phyloP scores from a whole-genome alignment of 768 basidiomycete genomes.

The Suillus ampliporus region DNA sequence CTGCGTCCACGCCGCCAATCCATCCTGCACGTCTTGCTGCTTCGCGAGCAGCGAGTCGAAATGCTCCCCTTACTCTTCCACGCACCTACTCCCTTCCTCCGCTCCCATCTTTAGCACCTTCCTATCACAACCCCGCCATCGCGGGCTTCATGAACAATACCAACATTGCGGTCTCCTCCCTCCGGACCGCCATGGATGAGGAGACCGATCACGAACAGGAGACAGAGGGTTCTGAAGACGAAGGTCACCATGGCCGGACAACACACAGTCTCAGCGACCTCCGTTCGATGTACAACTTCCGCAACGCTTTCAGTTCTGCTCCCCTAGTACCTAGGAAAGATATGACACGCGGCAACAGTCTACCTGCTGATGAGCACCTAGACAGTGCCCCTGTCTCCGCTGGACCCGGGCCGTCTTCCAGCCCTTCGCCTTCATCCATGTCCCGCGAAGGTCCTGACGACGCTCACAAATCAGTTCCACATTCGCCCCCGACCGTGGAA shows the following conservation, averaged over 20 bases:
- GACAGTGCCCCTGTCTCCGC: conserved; percentile 6
- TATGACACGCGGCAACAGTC: conserved; percentile 1
- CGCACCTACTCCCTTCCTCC: conserved; percentile 41
- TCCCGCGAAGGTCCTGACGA: conserved; percentile 1
- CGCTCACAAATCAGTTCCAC: not conserved
- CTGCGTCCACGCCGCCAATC: conserved; percentile 41
- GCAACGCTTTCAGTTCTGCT: conserved; percentile 6
- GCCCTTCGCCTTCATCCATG: conserved; percentile 6
- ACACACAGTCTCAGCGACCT: conserved; percentile 21
- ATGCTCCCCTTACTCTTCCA: conserved; percentile 35
- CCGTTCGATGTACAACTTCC: conserved; percentile 39
- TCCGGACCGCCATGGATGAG: conserved; percentile 39
- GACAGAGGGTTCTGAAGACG: conserved; percentile 37
- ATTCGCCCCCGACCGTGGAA: not conserved
- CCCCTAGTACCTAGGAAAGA: conserved; percentile 6
- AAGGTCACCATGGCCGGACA: conserved; percentile 27
- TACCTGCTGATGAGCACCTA: conserved; percentile 1
- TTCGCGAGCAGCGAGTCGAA: conserved; percentile 37
- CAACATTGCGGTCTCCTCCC: conserved; percentile 42
- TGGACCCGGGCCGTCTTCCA: conserved; percentile 8
- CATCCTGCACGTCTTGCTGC: conserved; percentile 40
- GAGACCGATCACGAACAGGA: conserved; percentile 40
- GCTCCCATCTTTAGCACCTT: conserved; percentile 31
- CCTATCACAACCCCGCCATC: conserved; percentile 32
- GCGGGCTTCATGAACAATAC: conserved; percentile 41